Evolutionary conservation across 129 eudicot species (phyloP), one percentile per base, ranked within the genome.

Genomic region (Apium graveolens): DNA sequence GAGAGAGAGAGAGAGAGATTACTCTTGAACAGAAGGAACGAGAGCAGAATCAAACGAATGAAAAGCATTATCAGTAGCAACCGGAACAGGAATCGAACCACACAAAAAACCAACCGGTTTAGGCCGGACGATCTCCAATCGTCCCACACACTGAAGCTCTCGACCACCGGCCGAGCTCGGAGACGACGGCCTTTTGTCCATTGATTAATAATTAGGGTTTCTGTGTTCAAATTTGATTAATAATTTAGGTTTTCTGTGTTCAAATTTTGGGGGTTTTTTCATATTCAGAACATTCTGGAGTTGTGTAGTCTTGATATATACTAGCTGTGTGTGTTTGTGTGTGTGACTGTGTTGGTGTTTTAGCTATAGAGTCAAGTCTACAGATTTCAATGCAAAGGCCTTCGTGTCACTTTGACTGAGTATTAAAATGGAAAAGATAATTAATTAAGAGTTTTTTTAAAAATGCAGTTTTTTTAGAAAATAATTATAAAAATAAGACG

Each of bases 1-100:
- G 57, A 49, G 55, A 78, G 11, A 46, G 5, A 45, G 62, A 35
- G 81, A 62, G 38, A 43, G 39, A 45, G 9, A 34, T 68, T 82
- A 92, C 98, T 91, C 81, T 83, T 89, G 76, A 14, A 89, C 27
- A 62, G 98, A 89, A 27, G 93, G 93, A 77, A 91, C 90, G 63
- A 92, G 86, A 60, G 91, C 96, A 31, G 90, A 87, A 83, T 86
- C 80, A 74, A 92, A 90, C 72, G 84, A 83, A 35, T 85, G 85
- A 82, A 89, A 88, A 35, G 96, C 78, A 35, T 83, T 84, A 80
- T 95, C 93, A 20, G 94, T 90, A 21, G 91, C 82, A 3, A 95
- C 92, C 26, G 91, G 83, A 3, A 95, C 92, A 24, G 97, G 98
- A 29, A 95, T 91, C 0, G 98, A 90, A 37, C 98, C 97, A 77